Base-by-base conservation (phyloP, 352 stramenopile species). In the Blastocystis sp. region DNA sequence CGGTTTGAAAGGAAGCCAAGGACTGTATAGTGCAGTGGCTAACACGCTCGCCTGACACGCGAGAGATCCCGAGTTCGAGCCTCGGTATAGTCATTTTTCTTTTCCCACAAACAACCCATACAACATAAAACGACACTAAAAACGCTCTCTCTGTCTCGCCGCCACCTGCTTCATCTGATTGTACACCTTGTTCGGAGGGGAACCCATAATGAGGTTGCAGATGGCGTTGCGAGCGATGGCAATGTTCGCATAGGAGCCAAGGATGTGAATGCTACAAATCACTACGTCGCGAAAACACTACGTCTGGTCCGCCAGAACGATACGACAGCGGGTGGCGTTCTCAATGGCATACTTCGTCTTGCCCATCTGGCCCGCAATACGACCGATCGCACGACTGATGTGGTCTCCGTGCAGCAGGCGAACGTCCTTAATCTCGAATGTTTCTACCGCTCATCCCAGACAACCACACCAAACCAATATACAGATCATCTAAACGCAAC, bases 151-250 rank as follows among this genome's bases (percentile, higher is more conserved):
- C 95, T 99, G 98, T 90, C 97, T 92, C 90, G 95, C 98, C 59
- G 96, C 95, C 60, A 99, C 97, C 91, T 96, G 98, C 81, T 96
- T 94, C 96, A 99, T 99, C 91, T 98, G 98, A 91, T 99, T 99
- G 92, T 99, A 99, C 81, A 99, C 96, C 91, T 99, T 99, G 88
- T 96, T 97, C 28, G 97, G 97, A 52, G 96, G 96, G 28, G 97
- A 96, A 76, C 97, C 64, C 48, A 88, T 95, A 78, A 96, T 96
- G 56, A 95, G 91, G 87, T 93, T 94, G 89, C 93, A 96, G 76
- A 96, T 92, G 21, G 93, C 93, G 79, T 95, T 93, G 23, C 93
- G 93, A 23, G 97, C 97, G 40, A 99, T 91, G 89, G 97, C 95
- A 90, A 99, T 98, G 93, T 99, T 99, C 43, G 94, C 92, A 89